Conservation (phyloP, 2,329 filamentous ascomycete species). For the Botrytis fabae region DNA sequence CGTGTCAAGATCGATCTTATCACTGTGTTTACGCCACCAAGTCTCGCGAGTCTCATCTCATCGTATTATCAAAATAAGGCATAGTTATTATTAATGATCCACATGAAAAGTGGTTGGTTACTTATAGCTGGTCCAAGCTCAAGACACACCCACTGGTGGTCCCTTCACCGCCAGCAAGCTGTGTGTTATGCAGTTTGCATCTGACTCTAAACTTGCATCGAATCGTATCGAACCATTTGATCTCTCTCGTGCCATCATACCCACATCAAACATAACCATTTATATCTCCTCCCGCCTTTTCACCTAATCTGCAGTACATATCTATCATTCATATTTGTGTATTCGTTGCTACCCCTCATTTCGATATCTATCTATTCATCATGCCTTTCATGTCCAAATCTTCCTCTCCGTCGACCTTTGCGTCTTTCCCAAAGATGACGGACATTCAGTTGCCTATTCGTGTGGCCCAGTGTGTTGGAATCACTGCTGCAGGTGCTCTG, state of each 20-base stretch:
- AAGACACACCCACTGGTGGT: background rate
- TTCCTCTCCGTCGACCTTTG: conserved; percentile 17
- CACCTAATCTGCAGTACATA: conserved; percentile 10
- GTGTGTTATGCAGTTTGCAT: conserved; percentile 13
- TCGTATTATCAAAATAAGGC: background rate
- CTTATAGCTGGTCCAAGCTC: background rate
- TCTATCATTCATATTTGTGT: background rate
- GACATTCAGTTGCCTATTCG: conserved; percentile 42
- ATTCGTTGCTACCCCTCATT: conserved; percentile 4
- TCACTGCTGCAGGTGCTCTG: conserved; percentile 52
- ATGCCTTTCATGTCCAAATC: conserved; percentile 20
- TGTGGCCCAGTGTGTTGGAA: conserved; percentile 50
- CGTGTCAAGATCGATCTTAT: no score
- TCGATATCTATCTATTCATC: conserved; percentile 5
- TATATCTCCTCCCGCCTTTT: background rate
- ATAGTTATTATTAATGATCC: background rate
- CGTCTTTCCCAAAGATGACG: background rate
- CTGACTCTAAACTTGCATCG: conserved; percentile 9
- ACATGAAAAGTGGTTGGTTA: background rate
- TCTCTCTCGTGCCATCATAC: background rate
- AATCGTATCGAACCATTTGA: conserved; percentile 9
- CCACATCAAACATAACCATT: conserved; percentile 16
- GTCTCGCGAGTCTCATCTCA: background rate
- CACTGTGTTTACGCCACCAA: no score
- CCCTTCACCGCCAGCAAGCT: conserved; percentile 1